Base-by-base conservation (phyloP, 2,329 filamentous ascomycete genomes). In the Neofusicoccum sp. region DNA sequence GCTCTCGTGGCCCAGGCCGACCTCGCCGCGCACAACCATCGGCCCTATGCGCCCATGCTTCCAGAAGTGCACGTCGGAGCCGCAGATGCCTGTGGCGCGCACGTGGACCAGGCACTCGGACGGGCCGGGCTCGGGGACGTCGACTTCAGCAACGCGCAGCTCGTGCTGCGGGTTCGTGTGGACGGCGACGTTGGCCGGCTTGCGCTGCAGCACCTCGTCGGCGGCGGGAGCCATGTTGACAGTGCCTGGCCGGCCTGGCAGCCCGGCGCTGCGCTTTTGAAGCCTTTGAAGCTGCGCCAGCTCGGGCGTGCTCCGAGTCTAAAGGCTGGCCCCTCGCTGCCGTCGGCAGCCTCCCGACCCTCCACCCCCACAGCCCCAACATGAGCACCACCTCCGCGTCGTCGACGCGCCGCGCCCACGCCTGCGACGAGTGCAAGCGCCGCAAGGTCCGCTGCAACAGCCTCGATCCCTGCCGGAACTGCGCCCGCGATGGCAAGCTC, bases 31-130 rank as follows among this genome's bases (percentile, higher is more conserved):
- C 62, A 82, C 77, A 40, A 81, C 66, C 65, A 80, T 81, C 65
- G 73, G 69, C 1, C 79, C 79, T 63, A 82, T 81, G 70, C 89
- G 87, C 70, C 90, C 91, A 74, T 95, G 89, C 64, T 84, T 80
- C 84, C 91, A 96, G 85, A 96, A 96, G 81, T 96, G 88, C 3
- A 88, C 81, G 72, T 90, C 87, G 58, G 84, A 87, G 70, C 87
- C 87, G 73, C 87, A 90, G 70, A 90, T 85, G 30, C 87, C 87
- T 3, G 87, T 90, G 65, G 84, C 82, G 63, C 82, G 83, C 64
- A 90, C 80, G 65, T 82, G 79, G 64, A 90, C 75, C 75, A 89
- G 83, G 59, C 89, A 80, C 70, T 89, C 86, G 63, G 75, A 72
- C 30, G 76, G 70, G 41, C 70, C 68, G 14, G 84, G 84, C 11